Percentiles rank a stretch among this genome's conserved stretches.
These are phyloP conservation scores for Letharia columbiana DNA, from an alignment of 495 filamentous ascomycete species.

Conservation along the genomic window DNA sequence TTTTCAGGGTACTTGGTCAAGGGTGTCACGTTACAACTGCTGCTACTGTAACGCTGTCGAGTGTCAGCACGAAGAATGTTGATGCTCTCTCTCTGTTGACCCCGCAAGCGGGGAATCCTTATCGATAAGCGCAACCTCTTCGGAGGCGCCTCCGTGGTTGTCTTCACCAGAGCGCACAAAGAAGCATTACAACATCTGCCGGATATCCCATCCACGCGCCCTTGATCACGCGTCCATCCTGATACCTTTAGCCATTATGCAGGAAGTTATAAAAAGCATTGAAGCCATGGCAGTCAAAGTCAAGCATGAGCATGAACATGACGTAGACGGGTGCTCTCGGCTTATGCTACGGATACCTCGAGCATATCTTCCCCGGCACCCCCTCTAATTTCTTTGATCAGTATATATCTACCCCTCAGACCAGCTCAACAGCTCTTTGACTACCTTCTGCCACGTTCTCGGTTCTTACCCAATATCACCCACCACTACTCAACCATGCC, in stretches of 20 bases:
- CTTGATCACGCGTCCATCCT: neutral
- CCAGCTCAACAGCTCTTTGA: neutral
- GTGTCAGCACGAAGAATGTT: neutral
- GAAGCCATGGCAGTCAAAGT: neutral
- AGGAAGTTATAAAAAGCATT: neutral
- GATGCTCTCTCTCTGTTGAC: neutral
- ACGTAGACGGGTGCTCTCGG: neutral
- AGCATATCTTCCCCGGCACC: neutral
- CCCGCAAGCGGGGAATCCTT: neutral
- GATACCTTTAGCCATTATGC: neutral
- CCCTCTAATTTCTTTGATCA: neutral
- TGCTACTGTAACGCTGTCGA: neutral
- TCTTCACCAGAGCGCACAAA: too few species aligned
- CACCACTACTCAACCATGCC: slow-evolving; percentile 14
- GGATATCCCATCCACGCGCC: neutral
- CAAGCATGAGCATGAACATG: neutral
- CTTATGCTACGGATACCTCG: neutral
- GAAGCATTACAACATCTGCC: too few species aligned
- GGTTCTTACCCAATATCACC: neutral
- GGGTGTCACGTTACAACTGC: neutral
- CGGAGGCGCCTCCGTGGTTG: too few species aligned
- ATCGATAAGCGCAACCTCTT: slow-evolving; percentile 2
- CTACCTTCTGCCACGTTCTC: too few species aligned
- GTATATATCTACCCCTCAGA: neutral
- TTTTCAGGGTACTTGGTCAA: neutral